A percentile compares a stretch with the other conserved stretches of the same genome.
These are phyloP conservation scores for Suhomyces bribrorum DNA, from an alignment of 1,139 yeast genomes.

Conservation along the genomic window DNA sequence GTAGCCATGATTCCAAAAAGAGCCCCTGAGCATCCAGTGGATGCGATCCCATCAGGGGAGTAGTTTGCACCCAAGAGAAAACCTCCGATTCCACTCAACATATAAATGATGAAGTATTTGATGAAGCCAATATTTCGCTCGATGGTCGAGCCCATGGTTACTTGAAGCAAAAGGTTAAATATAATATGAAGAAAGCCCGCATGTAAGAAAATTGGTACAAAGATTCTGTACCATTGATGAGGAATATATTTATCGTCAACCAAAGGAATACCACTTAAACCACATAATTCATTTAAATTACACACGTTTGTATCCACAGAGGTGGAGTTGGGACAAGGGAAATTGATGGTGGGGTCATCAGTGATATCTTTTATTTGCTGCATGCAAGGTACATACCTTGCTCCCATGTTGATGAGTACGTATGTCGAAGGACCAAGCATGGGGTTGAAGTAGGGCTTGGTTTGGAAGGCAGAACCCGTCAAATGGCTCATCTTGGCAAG, in stretches of 20 bases:
- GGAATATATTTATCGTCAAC: constrained; percentile 40
- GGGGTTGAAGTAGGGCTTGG: constrained; percentile 73
- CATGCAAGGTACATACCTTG: constrained; percentile 76
- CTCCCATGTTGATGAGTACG: constrained; percentile 67
- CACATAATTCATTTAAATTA: constrained; percentile 59
- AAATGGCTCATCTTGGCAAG: constrained; percentile 56
- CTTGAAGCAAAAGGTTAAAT: constrained; percentile 63
- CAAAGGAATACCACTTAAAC: constrained; percentile 50
- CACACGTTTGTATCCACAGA: constrained; percentile 56
- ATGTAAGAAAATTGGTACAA: constrained; percentile 73
- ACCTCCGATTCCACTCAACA: constrained; percentile 67
- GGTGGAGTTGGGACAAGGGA: constrained; percentile 77
- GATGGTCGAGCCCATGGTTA: constrained; percentile 62
- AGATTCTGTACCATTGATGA: constrained; percentile 69
- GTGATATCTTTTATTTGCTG: constrained; percentile 54
- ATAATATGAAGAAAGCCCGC: constrained; percentile 74
- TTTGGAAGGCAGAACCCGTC: constrained; percentile 70
- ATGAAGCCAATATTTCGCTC: constrained; percentile 60
- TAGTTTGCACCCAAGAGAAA: constrained; percentile 72
- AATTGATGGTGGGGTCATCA: constrained; percentile 44
- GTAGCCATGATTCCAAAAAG: constrained; percentile 70
- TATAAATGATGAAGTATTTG: constrained; percentile 57
- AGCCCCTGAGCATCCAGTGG: constrained; percentile 78
- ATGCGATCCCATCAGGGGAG: constrained; percentile 68
- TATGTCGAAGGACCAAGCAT: constrained; percentile 82